Base-by-base conservation (phyloP, 2,329 filamentous ascomycete species). In the Sclerotinia sclerotiorum region DNA sequence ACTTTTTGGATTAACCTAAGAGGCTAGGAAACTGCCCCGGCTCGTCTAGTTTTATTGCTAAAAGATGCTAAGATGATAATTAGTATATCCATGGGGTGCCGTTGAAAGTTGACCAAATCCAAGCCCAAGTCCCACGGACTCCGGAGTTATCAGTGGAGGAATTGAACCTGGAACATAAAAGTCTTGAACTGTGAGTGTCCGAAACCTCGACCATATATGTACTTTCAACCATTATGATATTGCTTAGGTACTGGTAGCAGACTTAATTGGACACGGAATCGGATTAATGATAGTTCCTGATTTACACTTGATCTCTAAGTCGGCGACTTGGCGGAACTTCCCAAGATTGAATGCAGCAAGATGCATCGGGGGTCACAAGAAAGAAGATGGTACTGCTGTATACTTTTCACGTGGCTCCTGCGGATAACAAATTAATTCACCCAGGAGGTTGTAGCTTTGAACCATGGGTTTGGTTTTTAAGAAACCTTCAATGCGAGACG, bases 311-410 rank as follows among this genome's bases (percentile, higher is more conserved):
- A 60, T 66, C 54, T 49, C 58, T 42, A 67, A 60, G 64, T 67
- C 64, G 64, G 64, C 64, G 64, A 67, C 64, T 67, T 67, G 64
- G 64, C 54, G 32, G 32, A 44, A 27, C 19, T 52, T 61, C 32
- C 54, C 54, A 49, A 60, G 64, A 60, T 52, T 67, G 32, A 39
- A 19, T 61, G 44, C 57, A 61, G 48, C 57, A 48, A 49, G 51
- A 39, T 66, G 42, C 64, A 39, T 67, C n/a, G 54, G 54, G 64
- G 54, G 64, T 32, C 64, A 60, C 64, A 51, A 67, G 51, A 49
- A 51, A 62, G 58, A 39, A 51, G 60, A 27, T 67, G n/a, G 44
- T 35, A 24, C 27, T 24, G 17, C 17, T 39, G 44, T 49, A 44
- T 32, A 60, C 44, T 49, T 49, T 58, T 60, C 54, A 66, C 52